Percentiles rank a stretch among this genome's conserved stretches.
Conservation (phyloP, 306 rosid species). For the Malus sieversii region DNA sequence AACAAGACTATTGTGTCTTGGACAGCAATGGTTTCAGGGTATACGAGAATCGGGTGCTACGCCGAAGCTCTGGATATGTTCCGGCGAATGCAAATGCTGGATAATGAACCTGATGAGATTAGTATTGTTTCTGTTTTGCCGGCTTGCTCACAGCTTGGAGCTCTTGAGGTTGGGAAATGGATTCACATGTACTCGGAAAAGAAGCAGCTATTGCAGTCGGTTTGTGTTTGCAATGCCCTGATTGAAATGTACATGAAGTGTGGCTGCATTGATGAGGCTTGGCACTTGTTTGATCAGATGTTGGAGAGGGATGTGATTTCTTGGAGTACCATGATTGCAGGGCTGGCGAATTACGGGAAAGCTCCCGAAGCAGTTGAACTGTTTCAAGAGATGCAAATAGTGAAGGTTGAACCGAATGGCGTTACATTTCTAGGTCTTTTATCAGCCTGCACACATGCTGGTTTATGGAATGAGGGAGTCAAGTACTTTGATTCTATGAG, state of each 20-base stretch:
- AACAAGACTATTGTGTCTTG: conserved; percentile 66
- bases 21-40: conserved; percentile 75
- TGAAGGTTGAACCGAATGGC: conserved; percentile 44
- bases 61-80: conserved; percentile 57
- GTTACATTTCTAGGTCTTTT: conserved; percentile 67
- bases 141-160: conserved; percentile 72
- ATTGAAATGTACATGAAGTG: conserved; percentile 79
- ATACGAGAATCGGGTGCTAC: conserved; percentile 41
- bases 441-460: conserved; percentile 71
- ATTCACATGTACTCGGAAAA: conserved; percentile 56
- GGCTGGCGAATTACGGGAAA: conserved; percentile 62
- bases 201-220: conserved; percentile 28
- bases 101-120: conserved; percentile 65
- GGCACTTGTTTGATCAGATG: conserved; percentile 46
- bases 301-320: conserved; percentile 57
- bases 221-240: conserved; percentile 54
- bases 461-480: conserved; percentile 59
- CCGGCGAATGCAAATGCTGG: conserved; percentile 56
- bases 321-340: conserved; percentile 79
- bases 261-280: conserved; percentile 58
- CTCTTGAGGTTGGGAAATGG: conserved; percentile 81
- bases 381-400: conserved; percentile 52
- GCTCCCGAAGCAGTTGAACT: conserved; percentile 50
- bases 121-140: conserved; percentile 65
- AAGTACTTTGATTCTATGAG: conserved; percentile 53